Evolutionary conservation across 352 stramenopile species (phyloP).

Genomic region (Pythium graminicola): DNA sequence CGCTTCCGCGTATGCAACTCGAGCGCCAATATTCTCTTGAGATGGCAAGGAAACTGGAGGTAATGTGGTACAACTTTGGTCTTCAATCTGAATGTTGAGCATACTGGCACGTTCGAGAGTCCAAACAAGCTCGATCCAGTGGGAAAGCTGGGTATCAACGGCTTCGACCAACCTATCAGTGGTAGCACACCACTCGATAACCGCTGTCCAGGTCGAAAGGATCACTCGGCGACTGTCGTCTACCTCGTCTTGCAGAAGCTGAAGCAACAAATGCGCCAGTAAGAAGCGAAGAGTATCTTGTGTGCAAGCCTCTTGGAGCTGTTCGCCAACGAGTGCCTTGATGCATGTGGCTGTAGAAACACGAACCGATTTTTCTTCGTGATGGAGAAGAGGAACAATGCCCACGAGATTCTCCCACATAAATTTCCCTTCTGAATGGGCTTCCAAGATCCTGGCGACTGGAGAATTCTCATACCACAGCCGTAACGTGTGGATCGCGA

Average conservation of each 20-base stretch:
- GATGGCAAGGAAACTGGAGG: constrained; percentile 1
- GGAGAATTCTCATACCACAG: constrained; percentile 11
- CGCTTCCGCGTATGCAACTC: constrained; percentile 53
- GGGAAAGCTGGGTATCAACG: constrained; percentile 17
- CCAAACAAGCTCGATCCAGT: constrained; percentile 55
- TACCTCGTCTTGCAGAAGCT: constrained; percentile 48
- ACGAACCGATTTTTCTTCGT: constrained; percentile 39
- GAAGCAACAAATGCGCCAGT: constrained; percentile 54
- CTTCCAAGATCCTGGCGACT: constrained; percentile 6
- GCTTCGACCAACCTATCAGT: constrained; percentile 21
- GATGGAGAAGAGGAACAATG: constrained; percentile 50
- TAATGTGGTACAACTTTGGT: not conserved
- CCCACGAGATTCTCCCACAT: constrained; percentile 13
- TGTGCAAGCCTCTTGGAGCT: not conserved
- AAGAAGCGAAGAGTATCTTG: constrained; percentile 16
- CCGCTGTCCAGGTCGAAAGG: constrained; percentile 35
- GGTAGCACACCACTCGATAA: constrained; percentile 25
- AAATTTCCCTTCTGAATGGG: not conserved
- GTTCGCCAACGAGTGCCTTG: constrained; percentile 19
- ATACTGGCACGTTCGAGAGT: constrained; percentile 24
- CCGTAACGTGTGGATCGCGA: constrained; percentile 15
- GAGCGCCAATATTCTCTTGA: constrained; percentile 27
- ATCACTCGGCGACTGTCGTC: constrained; percentile 25
- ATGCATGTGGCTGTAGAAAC: constrained; percentile 40
- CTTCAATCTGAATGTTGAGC: constrained; percentile 12